These are phyloP conservation scores for Pseudonitzschia multistriata DNA, from an alignment of 108 stramenopile genomes.

Conservation along the genomic window DNA sequence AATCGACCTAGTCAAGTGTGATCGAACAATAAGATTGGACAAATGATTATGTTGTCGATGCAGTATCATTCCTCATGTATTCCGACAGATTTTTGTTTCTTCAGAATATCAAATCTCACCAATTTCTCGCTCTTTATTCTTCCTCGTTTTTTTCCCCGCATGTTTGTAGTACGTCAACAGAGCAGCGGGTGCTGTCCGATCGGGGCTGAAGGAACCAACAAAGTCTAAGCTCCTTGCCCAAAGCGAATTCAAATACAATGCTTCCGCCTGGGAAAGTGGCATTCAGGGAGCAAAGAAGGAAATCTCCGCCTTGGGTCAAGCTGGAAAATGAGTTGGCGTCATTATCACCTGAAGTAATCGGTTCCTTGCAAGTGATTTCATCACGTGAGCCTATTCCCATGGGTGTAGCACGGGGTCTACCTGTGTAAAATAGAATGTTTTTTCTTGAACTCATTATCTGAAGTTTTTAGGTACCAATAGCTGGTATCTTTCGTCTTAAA, in stretches of 20 bases:
- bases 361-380: background rate
- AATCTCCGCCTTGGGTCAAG: slow-evolving; percentile 23
- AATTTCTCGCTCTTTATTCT: background rate
- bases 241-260: slow-evolving; percentile 75
- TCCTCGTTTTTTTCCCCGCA: background rate
- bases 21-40: background rate
- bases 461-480: too few species aligned
- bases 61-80: background rate
- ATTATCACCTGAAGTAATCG: background rate
- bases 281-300: slow-evolving; percentile 48
- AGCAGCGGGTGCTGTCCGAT: slow-evolving; percentile 72
- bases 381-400: too few species aligned
- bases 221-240: slow-evolving; percentile 78
- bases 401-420: too few species aligned
- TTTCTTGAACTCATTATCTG: too few species aligned
- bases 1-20: background rate
- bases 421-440: too few species aligned
- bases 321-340: background rate
- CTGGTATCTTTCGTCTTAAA: too few species aligned
- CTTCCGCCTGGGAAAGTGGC: slow-evolving; percentile 54
- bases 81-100: background rate
- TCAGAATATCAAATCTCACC: slow-evolving; percentile 7
- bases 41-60: background rate
- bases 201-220: slow-evolving; percentile 86
- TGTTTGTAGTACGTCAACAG: slow-evolving; percentile 81